These are phyloP conservation scores for Mycena filopes DNA, from an alignment of 768 basidiomycete genomes.

Conservation along the genomic window DNA sequence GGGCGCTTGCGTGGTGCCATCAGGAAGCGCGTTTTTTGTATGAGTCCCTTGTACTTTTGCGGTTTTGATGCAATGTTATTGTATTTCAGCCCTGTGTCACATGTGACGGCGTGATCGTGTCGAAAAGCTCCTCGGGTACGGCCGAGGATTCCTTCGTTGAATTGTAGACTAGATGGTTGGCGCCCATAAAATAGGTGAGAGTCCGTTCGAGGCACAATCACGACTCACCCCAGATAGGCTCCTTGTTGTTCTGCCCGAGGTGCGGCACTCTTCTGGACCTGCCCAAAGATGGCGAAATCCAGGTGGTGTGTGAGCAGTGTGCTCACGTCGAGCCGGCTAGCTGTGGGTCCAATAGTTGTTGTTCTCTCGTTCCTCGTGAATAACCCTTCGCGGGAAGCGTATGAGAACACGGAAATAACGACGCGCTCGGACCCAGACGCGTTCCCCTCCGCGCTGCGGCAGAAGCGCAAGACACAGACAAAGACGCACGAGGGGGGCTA, in stretches of 20 bases:
- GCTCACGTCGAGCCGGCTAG: slow-evolving; percentile 86
- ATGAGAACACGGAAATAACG: slow-evolving; percentile 89
- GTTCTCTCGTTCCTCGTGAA: background rate
- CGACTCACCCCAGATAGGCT: slow-evolving; percentile 62
- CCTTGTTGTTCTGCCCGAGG: slow-evolving; percentile 92
- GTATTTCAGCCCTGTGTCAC: slow-evolving; percentile 18
- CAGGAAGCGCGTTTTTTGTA: slow-evolving; percentile 2
- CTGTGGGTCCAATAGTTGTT: slow-evolving; percentile 76
- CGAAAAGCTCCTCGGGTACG: background rate
- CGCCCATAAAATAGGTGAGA: slow-evolving; percentile 54
- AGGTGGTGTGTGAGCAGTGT: slow-evolving; percentile 91
- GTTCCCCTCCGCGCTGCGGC: slow-evolving; percentile 88
- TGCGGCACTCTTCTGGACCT: slow-evolving; percentile 91
- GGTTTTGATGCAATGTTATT: slow-evolving; percentile 9
- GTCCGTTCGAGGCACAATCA: slow-evolving; percentile 3
- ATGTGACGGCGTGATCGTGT: slow-evolving; percentile 13
- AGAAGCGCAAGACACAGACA: slow-evolving; percentile 91
- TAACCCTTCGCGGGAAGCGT: slow-evolving; percentile 64
- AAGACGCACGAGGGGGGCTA: slow-evolving; percentile 79
- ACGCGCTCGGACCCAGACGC: slow-evolving; percentile 95
- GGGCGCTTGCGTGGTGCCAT: background rate
- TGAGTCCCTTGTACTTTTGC: slow-evolving; percentile 23
- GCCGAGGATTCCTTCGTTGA: background rate
- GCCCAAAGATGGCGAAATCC: slow-evolving; percentile 77
- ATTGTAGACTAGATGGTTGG: slow-evolving; percentile 31